These are phyloP conservation scores for Naematelia encephala DNA, from an alignment of 768 basidiomycete genomes.

Conservation along the genomic window DNA sequence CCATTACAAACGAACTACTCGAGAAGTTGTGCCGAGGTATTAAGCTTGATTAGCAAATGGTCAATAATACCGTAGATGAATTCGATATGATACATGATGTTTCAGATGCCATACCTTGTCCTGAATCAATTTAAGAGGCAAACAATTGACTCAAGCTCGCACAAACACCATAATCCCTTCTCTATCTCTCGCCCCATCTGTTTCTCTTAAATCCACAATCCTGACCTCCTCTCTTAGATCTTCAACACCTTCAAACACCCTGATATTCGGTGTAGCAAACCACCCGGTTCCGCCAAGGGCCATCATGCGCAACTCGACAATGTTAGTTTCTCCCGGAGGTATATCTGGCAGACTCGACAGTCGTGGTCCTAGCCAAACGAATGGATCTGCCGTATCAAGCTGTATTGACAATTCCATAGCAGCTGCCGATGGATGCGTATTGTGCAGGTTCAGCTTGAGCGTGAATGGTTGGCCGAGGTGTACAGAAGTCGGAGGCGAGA, in stretches of 20 bases:
- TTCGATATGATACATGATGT: no score
- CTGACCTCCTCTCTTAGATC: neutral
- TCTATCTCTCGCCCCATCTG: neutral
- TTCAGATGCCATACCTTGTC: no score
- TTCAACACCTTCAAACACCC: conserved; percentile 22
- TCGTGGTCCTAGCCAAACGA: conserved; percentile 74
- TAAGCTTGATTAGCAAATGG: conserved; percentile 4
- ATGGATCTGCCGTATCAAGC: conserved; percentile 71
- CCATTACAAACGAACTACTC: conserved; percentile 49
- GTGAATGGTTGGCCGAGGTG: conserved; percentile 52
- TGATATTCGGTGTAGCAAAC: conserved; percentile 30
- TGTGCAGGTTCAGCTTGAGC: conserved; percentile 58
- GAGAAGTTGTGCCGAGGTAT: conserved; percentile 44
- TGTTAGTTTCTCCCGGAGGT: conserved; percentile 57
- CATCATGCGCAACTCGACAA: conserved; percentile 27
- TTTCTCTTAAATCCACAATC: neutral
- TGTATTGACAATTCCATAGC: conserved; percentile 69
- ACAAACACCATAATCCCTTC: neutral
- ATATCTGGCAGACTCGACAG: conserved; percentile 66
- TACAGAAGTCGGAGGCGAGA: conserved; percentile 57
- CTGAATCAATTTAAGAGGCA: no score
- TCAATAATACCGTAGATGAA: no score
- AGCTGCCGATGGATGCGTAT: conserved; percentile 61
- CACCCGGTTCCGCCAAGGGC: conserved; percentile 38
- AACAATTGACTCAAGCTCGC: neutral